phyloP scores from a whole-genome alignment of 176 grass and related monocot species.

The Ensete ventricosum region DNA sequence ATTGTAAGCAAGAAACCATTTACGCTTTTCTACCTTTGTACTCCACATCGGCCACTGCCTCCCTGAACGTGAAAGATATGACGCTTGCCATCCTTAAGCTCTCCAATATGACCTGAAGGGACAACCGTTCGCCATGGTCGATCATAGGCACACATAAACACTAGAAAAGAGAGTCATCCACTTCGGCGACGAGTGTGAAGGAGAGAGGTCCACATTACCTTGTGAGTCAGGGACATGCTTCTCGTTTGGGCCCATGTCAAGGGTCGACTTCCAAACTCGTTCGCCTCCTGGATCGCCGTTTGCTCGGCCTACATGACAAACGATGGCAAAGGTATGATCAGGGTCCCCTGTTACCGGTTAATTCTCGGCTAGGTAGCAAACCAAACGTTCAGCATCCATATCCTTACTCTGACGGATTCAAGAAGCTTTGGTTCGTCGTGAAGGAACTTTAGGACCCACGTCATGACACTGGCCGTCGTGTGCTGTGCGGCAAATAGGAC shows the following conservation, averaged over 20 bases:
- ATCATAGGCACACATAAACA: neutral
- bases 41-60: conserved; percentile 92
- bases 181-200: neutral
- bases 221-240: conserved; percentile 65
- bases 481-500: conserved; percentile 92
- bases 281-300: conserved; percentile 43
- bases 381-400: neutral
- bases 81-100: conserved; percentile 94
- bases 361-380: no score
- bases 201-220: conserved; percentile 32
- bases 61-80: conserved; percentile 95
- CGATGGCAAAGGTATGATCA: neutral
- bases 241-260: conserved; percentile 72
- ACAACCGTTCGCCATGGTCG: no score
- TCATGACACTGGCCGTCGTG: conserved; percentile 91
- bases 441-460: conserved; percentile 90
- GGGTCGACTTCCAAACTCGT: conserved; percentile 43
- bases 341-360: neutral
- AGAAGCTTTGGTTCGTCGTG: conserved; percentile 58
- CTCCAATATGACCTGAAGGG: conserved; percentile 76
- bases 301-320: conserved; percentile 46
- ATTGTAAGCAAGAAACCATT: neutral
- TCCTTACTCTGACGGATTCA: conserved; percentile 37
- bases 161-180: neutral
- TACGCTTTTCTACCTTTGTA: conserved; percentile 61